phyloP scores from a whole-genome alignment of 495 filamentous ascomycete genomes.

The Daldinia concentrica region DNA sequence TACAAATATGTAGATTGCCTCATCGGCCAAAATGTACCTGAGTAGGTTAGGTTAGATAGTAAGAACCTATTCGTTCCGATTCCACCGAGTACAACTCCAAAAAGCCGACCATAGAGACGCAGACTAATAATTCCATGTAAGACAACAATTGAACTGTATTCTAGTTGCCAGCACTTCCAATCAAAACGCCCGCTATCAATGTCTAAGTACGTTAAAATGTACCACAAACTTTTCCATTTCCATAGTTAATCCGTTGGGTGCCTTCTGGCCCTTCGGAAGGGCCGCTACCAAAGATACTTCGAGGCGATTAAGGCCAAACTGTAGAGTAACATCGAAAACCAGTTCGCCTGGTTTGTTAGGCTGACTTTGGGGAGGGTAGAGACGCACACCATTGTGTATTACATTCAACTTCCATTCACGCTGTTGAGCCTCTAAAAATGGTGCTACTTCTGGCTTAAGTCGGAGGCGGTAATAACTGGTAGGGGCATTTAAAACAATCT shows the following conservation, averaged over 20 bases:
- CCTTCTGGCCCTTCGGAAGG: slow-evolving; percentile 65
- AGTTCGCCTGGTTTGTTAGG: slow-evolving; percentile 51
- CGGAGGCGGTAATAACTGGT: slow-evolving; percentile 70
- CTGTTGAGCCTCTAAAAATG: slow-evolving; percentile 59
- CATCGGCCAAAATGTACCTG: background rate
- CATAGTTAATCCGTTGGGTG: slow-evolving; percentile 63
- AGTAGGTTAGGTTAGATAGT: too few relatives aligned
- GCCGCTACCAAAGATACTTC: slow-evolving; percentile 72
- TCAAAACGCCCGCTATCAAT: slow-evolving; percentile 24
- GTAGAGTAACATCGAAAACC: slow-evolving; percentile 69
- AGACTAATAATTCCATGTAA: background rate
- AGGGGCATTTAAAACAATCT: slow-evolving; percentile 71
- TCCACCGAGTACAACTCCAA: slow-evolving; percentile 1
- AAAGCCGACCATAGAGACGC: background rate
- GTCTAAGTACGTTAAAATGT: slow-evolving; percentile 62
- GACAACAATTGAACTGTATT: background rate
- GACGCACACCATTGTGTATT: slow-evolving; percentile 56
- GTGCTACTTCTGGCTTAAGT: slow-evolving; percentile 67
- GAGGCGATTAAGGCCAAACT: slow-evolving; percentile 71
- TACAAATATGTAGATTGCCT: background rate
- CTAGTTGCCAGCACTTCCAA: background rate
- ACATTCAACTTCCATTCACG: slow-evolving; percentile 74
- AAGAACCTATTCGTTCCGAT: background rate
- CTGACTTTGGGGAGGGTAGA: slow-evolving; percentile 45
- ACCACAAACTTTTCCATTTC: slow-evolving; percentile 76